Conservation (phyloP, 805 yeast species). For the Geotrichum ghanense region DNA sequence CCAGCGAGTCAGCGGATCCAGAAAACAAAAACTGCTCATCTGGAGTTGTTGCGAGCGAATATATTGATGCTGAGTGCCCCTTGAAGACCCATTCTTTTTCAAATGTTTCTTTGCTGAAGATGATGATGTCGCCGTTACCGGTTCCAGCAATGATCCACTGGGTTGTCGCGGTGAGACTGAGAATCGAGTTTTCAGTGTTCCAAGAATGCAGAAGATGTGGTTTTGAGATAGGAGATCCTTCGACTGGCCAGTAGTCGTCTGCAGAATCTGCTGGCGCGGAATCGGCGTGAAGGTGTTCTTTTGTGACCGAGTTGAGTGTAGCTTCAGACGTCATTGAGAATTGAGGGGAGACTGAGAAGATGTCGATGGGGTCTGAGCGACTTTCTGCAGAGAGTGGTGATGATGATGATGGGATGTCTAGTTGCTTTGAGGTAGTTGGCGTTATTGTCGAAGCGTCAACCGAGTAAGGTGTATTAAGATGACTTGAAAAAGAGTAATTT, state of each 20-base stretch:
- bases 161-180: conserved; percentile 36
- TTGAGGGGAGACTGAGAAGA: not conserved
- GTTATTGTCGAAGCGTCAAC: no score
- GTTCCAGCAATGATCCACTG: conserved; percentile 69
- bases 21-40: conserved; percentile 56
- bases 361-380: not conserved
- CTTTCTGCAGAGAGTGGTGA: not conserved
- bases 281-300: conserved; percentile 5
- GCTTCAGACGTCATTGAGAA: conserved; percentile 5
- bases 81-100: conserved; percentile 40
- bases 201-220: conserved; percentile 51
- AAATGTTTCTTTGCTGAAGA: conserved; percentile 56
- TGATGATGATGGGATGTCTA: no score
- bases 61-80: conserved; percentile 66
- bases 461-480: no score
- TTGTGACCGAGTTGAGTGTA: conserved; percentile 5
- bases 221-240: conserved; percentile 2
- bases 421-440: no score
- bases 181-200: conserved; percentile 60
- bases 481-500: no score
- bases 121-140: conserved; percentile 68
- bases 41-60: conserved; percentile 38
- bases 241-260: conserved; percentile 4
- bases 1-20: conserved; percentile 83
- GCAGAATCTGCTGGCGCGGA: conserved; percentile 1